phyloP scores from a whole-genome alignment of 2,329 filamentous ascomycete genomes.

The Rhinocladiella mackenziei region DNA sequence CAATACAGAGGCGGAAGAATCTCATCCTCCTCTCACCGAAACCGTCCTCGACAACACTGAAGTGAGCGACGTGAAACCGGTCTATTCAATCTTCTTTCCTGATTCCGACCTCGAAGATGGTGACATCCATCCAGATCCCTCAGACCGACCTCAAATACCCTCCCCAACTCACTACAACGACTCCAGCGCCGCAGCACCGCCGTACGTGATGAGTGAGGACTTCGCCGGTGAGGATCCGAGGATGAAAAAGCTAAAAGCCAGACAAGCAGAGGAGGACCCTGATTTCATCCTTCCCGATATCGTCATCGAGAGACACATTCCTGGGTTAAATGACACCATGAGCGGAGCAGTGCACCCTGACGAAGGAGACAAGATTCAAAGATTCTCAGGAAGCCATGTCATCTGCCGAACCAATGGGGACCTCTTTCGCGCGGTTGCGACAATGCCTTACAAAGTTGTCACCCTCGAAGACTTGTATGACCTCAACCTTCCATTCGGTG shows the following conservation, averaged over 20 bases:
- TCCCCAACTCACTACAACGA: background rate
- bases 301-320: background rate
- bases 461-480: background rate
- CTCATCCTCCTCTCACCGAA: no score
- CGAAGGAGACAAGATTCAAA: background rate
- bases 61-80: no score
- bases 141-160: background rate
- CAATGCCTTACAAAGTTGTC: slow-evolving; percentile 18
- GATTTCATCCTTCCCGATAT: slow-evolving; percentile 1
- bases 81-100: no score
- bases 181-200: background rate
- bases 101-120: background rate
- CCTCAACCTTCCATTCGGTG: slow-evolving; percentile 4
- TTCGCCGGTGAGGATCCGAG: background rate
- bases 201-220: background rate
- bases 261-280: background rate
- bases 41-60: no score
- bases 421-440: background rate
- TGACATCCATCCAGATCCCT: background rate
- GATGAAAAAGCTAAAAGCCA: background rate
- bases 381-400: background rate
- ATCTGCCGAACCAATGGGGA: no score
- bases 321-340: slow-evolving; percentile 9
- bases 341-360: slow-evolving; percentile 7
- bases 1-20: no score